Base-by-base conservation (phyloP, 148 eudicot genomes). In the Vaccinium darrowii region DNA sequence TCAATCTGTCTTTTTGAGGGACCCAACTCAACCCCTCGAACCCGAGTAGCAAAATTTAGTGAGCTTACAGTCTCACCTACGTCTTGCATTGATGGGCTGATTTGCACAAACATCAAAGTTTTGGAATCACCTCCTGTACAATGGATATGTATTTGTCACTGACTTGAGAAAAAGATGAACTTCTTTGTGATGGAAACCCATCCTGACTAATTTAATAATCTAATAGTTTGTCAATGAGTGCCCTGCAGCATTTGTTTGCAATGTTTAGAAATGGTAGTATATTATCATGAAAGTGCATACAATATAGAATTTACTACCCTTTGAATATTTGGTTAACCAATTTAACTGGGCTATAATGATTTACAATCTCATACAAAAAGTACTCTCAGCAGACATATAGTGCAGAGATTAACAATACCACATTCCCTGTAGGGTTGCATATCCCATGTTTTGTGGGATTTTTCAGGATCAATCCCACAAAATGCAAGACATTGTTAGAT, bases 51-150 rank as follows among this genome's bases (percentile, higher is more conserved):
- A 84, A 96, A 96, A 81, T 96, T 96, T 67, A 96, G 83, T 23
- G 99, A 96, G 87, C 99, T 93, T 76, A 92, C n/a, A 77, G 99
- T 96, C 89, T 94, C 98, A 58, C 94, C 92, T 67, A 89, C 39
- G 88, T 96, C 99, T 53, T 91, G 86, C 67, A 93, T 94, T 5
- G 95, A 93, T 9, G 99, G 99, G 89, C 98, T 93, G 50, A 96
- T 94, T 92, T 96, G 99, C 63, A 93, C 98, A 89, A 96, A 94
- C 99, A 96, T 96, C 84, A 96, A 72, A 33, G 99, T 92, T 84
- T 96, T 94, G 15, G 97, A 96, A 91, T 96, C 93, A 21, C 98
- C 99, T 47, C 98, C 98, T 95, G 83, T 71, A 87, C 51, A 52
- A 78, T 63, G 56, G 73, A 79, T 73, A 78, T 56, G 5, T 6